Conservation (phyloP, 2,329 filamentous ascomycete genomes). For the Fusarium nisikadoi region DNA sequence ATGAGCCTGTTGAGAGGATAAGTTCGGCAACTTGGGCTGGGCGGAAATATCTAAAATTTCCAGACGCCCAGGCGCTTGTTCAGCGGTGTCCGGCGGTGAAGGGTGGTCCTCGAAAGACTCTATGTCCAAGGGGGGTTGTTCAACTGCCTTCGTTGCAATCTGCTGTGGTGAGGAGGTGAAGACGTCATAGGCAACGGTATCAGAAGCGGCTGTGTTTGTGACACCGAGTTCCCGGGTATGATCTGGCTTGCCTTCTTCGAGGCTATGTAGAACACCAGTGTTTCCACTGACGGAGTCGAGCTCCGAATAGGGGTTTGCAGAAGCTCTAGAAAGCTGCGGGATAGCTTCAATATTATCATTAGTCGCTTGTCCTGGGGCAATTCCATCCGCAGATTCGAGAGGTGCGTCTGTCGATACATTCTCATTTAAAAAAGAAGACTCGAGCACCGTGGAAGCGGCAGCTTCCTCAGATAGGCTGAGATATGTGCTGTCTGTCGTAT, state of each 20-base stretch:
- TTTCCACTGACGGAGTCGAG: neutral
- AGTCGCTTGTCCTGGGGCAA: neutral
- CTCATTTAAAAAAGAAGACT: neutral
- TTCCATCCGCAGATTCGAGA: neutral
- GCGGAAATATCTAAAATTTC: neutral
- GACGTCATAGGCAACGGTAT: neutral
- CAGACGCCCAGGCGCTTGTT: neutral
- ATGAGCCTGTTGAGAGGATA: neutral
- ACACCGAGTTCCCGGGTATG: neutral
- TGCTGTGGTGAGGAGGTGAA: neutral
- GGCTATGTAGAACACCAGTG: neutral
- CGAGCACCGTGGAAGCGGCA: neutral
- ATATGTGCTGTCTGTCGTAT: conserved; percentile 20
- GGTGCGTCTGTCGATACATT: conserved; percentile 8
- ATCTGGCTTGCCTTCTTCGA: neutral
- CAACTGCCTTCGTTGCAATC: neutral
- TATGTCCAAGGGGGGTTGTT: neutral
- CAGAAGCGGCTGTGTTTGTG: neutral
- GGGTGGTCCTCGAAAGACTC: neutral
- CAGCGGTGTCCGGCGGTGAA: neutral
- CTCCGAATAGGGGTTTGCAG: neutral
- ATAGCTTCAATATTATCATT: neutral
- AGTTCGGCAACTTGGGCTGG: neutral
- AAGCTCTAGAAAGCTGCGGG: neutral
- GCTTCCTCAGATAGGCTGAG: conserved; percentile 1